A percentile compares a stretch with the other conserved stretches of the same genome.
phyloP scores from a whole-genome alignment of 2,329 filamentous ascomycete species.

The Leptographium galeiforme region DNA sequence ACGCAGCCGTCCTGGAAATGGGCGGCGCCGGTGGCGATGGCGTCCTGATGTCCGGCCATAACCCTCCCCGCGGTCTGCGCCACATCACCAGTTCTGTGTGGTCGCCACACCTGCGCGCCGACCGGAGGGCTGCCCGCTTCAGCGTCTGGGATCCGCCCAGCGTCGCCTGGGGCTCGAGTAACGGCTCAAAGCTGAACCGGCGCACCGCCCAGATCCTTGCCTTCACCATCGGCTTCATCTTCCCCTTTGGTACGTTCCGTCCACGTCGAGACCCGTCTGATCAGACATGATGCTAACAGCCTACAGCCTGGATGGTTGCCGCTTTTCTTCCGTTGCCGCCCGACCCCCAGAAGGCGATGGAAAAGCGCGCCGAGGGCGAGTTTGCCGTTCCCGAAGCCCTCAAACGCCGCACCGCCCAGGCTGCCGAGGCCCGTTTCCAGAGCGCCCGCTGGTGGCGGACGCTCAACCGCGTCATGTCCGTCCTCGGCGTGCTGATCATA shows the following conservation, averaged over 20 bases:
- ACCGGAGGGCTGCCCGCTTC: slow-evolving; percentile 43
- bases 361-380: slow-evolving; percentile 29
- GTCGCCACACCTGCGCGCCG: slow-evolving; percentile 58
- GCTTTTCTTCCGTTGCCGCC: slow-evolving; percentile 59
- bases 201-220: slow-evolving; percentile 63
- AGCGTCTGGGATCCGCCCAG: slow-evolving; percentile 65
- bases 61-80: slow-evolving; percentile 16
- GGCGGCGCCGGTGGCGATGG: neutral
- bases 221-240: slow-evolving; percentile 65
- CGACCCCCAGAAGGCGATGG: slow-evolving; percentile 37
- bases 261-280: slow-evolving; percentile 8
- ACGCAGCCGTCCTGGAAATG: slow-evolving; percentile 31
- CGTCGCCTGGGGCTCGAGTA: slow-evolving; percentile 48
- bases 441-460: slow-evolving; percentile 47
- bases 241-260: slow-evolving; percentile 51
- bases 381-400: slow-evolving; percentile 24
- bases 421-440: slow-evolving; percentile 32
- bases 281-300: neutral
- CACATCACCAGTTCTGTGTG: slow-evolving; percentile 50
- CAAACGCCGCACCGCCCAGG: slow-evolving; percentile 19
- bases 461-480: slow-evolving; percentile 44
- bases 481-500: slow-evolving; percentile 40
- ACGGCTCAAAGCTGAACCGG: slow-evolving; percentile 42
- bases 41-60: neutral
- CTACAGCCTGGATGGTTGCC: slow-evolving; percentile 60